Percentiles rank a stretch among this genome's conserved stretches.
Conservation (phyloP, 306 rosid genomes). For the Rosa rugosa region DNA sequence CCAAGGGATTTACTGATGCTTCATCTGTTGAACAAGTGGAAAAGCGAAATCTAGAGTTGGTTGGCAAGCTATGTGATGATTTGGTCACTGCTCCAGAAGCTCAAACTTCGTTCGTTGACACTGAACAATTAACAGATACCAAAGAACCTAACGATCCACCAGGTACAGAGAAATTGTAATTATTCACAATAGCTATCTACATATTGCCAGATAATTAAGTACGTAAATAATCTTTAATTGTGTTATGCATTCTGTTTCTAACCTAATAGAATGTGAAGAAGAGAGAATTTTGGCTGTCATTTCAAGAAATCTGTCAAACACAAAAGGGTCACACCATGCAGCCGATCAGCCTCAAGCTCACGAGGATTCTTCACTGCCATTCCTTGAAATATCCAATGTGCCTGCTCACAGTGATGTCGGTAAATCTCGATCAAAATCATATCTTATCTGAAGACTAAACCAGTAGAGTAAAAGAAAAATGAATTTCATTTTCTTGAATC, state of each 20-base stretch:
- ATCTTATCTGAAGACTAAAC: background rate
- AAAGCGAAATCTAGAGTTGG: constrained; percentile 29
- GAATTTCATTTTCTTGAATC: background rate
- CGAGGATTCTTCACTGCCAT: constrained; percentile 25
- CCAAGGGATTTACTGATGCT: constrained; percentile 18
- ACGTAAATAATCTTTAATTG: background rate
- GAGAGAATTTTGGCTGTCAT: constrained; percentile 11
- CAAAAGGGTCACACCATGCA: constrained; percentile 13
- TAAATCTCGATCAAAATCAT: constrained; percentile 26
- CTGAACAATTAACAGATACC: constrained; percentile 20
- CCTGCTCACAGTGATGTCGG: constrained; percentile 41
- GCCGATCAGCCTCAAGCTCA: constrained; percentile 30
- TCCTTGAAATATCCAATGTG: constrained; percentile 36
- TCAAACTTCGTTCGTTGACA: constrained; percentile 26
- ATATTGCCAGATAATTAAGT: background rate
- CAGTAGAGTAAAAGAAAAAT: background rate
- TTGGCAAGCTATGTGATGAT: constrained; percentile 23
- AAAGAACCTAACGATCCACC: constrained; percentile 31
- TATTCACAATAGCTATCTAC: background rate
- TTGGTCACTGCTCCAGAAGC: constrained; percentile 25
- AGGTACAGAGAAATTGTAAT: constrained; percentile 46
- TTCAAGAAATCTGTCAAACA: constrained; percentile 13
- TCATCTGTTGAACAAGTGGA: constrained; percentile 24
- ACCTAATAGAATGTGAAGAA: constrained; percentile 19
- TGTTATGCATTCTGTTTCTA: constrained; percentile 8